A percentile compares a stretch with the other conserved stretches of the same genome.
phyloP scores from a whole-genome alignment of 1,284 basidiomycete species.

The Ceratobasidium sp. region DNA sequence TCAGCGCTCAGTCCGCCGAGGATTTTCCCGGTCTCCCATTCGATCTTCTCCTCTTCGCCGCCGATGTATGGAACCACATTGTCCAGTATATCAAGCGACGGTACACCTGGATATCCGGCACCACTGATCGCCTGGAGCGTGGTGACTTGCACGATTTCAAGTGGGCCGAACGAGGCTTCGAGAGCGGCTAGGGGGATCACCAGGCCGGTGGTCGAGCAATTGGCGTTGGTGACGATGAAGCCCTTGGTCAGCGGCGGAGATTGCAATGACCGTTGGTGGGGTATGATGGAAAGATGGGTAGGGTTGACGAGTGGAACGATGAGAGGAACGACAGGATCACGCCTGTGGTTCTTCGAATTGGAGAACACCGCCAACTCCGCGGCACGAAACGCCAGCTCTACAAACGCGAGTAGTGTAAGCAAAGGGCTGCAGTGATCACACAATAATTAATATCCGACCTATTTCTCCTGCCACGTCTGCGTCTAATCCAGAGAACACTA shows the following conservation, averaged over 20 bases:
- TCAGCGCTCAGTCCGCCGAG: conserved; percentile 81
- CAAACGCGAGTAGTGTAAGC: neutral
- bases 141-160: conserved; percentile 90
- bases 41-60: conserved; percentile 97
- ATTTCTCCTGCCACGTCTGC: conserved; percentile 95
- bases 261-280: conserved; percentile 81
- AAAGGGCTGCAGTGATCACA: conserved; percentile 47
- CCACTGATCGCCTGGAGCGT: conserved; percentile 99
- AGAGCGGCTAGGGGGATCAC: conserved; percentile 94
- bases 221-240: conserved; percentile 98
- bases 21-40: conserved; percentile 98
- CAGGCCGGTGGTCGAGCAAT: conserved; percentile 96
- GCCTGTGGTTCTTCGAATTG: conserved; percentile 96
- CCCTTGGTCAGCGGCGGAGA: conserved; percentile 82
- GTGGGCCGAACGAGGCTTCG: conserved; percentile 91
- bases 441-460: conserved; percentile 73
- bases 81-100: conserved; percentile 93
- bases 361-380: conserved; percentile 96
- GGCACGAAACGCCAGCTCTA: conserved; percentile 86
- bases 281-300: conserved; percentile 86
- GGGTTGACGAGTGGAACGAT: conserved; percentile 98
- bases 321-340: conserved; percentile 95
- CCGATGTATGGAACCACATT: conserved; percentile 96
- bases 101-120: conserved; percentile 94
- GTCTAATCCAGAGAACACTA: conserved; percentile 96